A percentile compares a stretch with the other conserved stretches of the same genome.
Evolutionary conservation across 208 protist species (phyloP).

Genomic region (Crithidia bombi): DNA sequence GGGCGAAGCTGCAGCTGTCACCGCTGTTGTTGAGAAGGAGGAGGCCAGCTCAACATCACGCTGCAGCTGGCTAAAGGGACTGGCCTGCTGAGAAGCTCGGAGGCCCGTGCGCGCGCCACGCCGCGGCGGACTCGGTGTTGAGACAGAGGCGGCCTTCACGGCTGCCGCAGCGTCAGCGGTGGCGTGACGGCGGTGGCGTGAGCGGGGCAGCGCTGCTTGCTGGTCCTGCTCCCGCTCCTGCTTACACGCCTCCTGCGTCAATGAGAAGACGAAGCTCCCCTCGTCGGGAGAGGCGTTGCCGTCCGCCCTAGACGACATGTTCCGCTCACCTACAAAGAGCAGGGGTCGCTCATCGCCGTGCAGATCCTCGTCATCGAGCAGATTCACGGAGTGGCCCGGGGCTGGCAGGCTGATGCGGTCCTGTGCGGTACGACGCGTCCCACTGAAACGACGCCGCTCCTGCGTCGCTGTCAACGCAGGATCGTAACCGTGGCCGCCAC

Average conservation of each 20-base stretch:
- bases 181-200: constrained; percentile 1
- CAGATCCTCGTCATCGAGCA: constrained; percentile 35
- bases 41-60: constrained; percentile 22
- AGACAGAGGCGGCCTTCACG: neutral
- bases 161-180: neutral
- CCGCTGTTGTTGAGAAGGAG: neutral
- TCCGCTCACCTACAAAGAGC: constrained; percentile 19
- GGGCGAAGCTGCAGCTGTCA: neutral
- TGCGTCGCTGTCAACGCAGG: constrained; percentile 9
- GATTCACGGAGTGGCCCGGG: constrained; percentile 29
- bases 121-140: constrained; percentile 8
- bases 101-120: neutral
- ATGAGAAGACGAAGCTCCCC: constrained; percentile 18
- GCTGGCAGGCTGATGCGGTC: constrained; percentile 28
- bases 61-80: constrained; percentile 40
- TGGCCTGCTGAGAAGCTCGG: constrained; percentile 14
- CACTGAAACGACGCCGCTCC: constrained; percentile 18
- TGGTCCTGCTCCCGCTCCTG: constrained; percentile 32
- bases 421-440: neutral
- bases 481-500: neutral
- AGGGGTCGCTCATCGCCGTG: constrained; percentile 30
- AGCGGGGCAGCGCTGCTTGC: constrained; percentile 19
- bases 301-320: neutral
- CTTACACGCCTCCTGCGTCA: constrained; percentile 40
- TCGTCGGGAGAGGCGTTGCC: neutral